Percentiles rank a stretch among this genome's conserved stretches.
These are phyloP conservation scores for Chrysosphaeria jannelii DNA, from an alignment of 2,329 filamentous ascomycete species.

Conservation along the genomic window DNA sequence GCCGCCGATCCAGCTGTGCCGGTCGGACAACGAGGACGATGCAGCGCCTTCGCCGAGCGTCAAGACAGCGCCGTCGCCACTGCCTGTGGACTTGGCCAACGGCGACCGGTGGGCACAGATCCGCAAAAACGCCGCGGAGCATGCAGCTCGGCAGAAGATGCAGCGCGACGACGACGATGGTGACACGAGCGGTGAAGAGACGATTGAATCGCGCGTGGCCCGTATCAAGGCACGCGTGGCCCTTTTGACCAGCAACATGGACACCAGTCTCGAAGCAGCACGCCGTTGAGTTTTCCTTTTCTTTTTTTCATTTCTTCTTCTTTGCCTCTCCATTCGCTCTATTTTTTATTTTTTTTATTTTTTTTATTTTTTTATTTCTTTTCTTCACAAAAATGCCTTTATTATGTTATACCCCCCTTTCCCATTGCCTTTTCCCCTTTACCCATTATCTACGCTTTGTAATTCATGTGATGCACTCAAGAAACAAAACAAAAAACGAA, in stretches of 20 bases:
- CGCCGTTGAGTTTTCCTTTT: too few relatives aligned
- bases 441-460: not conserved
- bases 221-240: conserved; percentile 94
- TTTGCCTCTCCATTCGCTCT: not conserved
- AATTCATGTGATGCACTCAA: too few relatives aligned
- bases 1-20: conserved; percentile 14
- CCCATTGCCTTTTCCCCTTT: not conserved
- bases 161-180: conserved; percentile 32
- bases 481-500: not conserved
- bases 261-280: too few relatives aligned
- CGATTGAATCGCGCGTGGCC: conserved; percentile 85
- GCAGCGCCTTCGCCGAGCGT: conserved; percentile 3
- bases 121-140: conserved; percentile 70
- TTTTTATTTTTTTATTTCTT: not conserved
- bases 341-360: not conserved
- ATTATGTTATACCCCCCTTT: too few relatives aligned
- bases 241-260: conserved; percentile 68
- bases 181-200: conserved; percentile 86
- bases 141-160: conserved; percentile 32
- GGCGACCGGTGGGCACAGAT: conserved; percentile 89
- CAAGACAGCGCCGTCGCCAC: conserved; percentile 7
- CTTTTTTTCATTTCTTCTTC: not conserved
- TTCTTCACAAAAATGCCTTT: too few relatives aligned
- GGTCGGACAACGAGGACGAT: conserved; percentile 2
- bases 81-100: conserved; percentile 9